Conservation (phyloP, 176 grass and related monocot species). For the Carex parvula region DNA sequence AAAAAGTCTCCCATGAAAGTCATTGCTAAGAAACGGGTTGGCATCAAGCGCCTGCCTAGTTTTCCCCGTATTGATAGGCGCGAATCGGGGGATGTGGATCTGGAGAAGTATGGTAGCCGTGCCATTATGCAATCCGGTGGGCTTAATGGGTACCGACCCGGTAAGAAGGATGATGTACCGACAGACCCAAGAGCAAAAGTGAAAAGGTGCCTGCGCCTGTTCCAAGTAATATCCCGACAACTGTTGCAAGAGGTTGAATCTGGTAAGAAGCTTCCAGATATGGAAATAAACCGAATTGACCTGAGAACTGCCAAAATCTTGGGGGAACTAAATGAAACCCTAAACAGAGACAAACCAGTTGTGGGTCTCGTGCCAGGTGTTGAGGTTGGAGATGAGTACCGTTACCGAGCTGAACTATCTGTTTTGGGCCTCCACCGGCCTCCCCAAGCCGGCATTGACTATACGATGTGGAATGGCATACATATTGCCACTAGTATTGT, state of each 20-base stretch:
- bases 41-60: neutral
- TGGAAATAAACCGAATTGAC: slow-evolving; percentile 8
- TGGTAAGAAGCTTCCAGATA: slow-evolving; percentile 6
- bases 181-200: slow-evolving; percentile 18
- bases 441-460: slow-evolving; percentile 17
- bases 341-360: slow-evolving; percentile 13
- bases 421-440: slow-evolving; percentile 17
- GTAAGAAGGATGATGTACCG: neutral
- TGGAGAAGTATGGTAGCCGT: neutral
- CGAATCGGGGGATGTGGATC: neutral
- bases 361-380: slow-evolving; percentile 10
- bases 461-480: neutral
- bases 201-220: slow-evolving; percentile 13
- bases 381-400: slow-evolving; percentile 23
- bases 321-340: neutral
- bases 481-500: slow-evolving; percentile 14
- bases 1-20: neutral
- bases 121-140: slow-evolving; percentile 10
- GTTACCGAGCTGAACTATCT: slow-evolving; percentile 14
- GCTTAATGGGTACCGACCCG: neutral
- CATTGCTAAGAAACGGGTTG: neutral
- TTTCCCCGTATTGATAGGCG: neutral
- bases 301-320: slow-evolving; percentile 10
- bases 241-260: slow-evolving; percentile 16
- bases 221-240: slow-evolving; percentile 3